A percentile compares a stretch with the other conserved stretches of the same genome.
Evolutionary conservation across 805 yeast genomes (phyloP).

Genomic region (Saccharomycopsis sp.): DNA sequence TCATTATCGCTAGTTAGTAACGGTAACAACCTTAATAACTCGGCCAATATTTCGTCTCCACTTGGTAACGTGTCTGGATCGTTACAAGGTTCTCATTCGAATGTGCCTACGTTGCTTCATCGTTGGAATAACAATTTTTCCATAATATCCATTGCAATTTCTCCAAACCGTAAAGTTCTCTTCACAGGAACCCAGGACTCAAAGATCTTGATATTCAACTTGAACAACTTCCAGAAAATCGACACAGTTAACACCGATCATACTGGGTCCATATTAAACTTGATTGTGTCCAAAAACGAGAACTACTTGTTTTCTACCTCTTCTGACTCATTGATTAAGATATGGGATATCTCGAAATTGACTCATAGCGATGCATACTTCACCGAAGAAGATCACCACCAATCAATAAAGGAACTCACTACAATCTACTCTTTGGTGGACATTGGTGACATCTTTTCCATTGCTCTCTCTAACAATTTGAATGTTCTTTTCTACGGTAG

Average conservation of each 20-base stretch:
- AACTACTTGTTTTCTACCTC: slow-evolving; percentile 74
- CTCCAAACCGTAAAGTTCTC: slow-evolving; percentile 49
- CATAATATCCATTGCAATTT: slow-evolving; percentile 62
- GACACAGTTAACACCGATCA: slow-evolving; percentile 53
- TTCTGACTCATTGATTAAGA: slow-evolving; percentile 80
- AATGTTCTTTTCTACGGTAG: slow-evolving; percentile 77
- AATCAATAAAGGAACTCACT: slow-evolving; percentile 40
- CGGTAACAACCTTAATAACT: not conserved
- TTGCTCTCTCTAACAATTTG: slow-evolving; percentile 56
- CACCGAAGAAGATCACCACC: slow-evolving; percentile 1
- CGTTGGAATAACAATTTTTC: slow-evolving; percentile 72
- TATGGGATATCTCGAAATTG: slow-evolving; percentile 59
- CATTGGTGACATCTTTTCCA: slow-evolving; percentile 88
- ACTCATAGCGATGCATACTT: slow-evolving; percentile 12
- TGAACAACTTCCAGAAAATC: slow-evolving; percentile 50
- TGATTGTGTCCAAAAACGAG: slow-evolving; percentile 41
- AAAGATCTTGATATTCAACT: slow-evolving; percentile 63
- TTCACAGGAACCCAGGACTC: slow-evolving; percentile 93
- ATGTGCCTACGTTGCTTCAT: slow-evolving; percentile 43
- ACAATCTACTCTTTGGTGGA: slow-evolving; percentile 80
- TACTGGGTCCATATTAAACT: slow-evolving; percentile 66
- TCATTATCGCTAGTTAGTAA: not conserved
- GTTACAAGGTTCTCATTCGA: not conserved
- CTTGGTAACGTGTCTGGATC: not conserved
- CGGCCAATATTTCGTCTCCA: not conserved